Percentiles rank a stretch among this genome's conserved stretches.
Evolutionary conservation across 768 basidiomycete genomes (phyloP).

Genomic region (Terana coerulea): DNA sequence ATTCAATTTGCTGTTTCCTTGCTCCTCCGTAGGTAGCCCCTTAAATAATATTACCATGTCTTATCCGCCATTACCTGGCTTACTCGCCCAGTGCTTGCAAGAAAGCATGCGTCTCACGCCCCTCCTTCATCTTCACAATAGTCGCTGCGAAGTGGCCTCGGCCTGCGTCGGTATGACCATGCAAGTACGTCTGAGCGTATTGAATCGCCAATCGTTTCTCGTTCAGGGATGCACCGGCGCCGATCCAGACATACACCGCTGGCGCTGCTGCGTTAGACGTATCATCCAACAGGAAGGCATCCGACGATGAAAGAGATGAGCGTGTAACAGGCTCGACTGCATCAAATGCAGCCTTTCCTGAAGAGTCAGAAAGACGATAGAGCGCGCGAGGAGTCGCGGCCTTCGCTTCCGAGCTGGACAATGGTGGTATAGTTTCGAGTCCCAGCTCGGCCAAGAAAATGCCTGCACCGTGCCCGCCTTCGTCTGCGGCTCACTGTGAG

Average conservation of each 20-base stretch:
- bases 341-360: slow-evolving; percentile 37
- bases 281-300: slow-evolving; percentile 51
- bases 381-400: slow-evolving; percentile 22
- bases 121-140: slow-evolving; percentile 53
- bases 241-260: slow-evolving; percentile 58
- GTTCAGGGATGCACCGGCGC: slow-evolving; percentile 40
- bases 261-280: slow-evolving; percentile 32
- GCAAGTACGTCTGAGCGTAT: slow-evolving; percentile 53
- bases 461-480: slow-evolving; percentile 43
- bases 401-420: background rate
- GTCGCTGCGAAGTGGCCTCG: slow-evolving; percentile 27
- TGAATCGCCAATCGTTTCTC: slow-evolving; percentile 50
- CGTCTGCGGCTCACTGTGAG: slow-evolving; percentile 35
- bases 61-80: too few species aligned
- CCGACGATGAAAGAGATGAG: slow-evolving; percentile 40
- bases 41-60: too few species aligned
- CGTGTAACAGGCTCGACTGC: slow-evolving; percentile 28
- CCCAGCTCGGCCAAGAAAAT: slow-evolving; percentile 50
- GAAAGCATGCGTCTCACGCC: slow-evolving; percentile 48
- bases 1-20: background rate
- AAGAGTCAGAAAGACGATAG: slow-evolving; percentile 45
- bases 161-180: slow-evolving; percentile 30
- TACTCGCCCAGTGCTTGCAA: slow-evolving; percentile 26
- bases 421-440: slow-evolving; percentile 18
- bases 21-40: too few species aligned